Conservation (phyloP, 768 basidiomycete species). For the Scleroderma bovista region DNA sequence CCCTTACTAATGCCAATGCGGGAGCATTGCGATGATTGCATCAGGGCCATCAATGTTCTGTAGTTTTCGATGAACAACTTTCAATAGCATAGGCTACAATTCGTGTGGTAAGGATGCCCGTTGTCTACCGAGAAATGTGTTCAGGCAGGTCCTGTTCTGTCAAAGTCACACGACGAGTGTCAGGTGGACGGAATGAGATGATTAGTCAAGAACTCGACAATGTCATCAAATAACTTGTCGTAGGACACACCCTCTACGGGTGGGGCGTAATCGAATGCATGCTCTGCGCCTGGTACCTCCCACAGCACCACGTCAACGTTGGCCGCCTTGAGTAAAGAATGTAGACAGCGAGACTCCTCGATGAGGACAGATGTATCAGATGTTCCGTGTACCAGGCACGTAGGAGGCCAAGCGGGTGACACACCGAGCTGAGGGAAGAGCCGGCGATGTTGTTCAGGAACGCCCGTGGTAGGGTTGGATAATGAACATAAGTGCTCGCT, state of each 20-base stretch:
- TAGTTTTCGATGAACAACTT: too few species aligned
- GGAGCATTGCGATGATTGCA: too few species aligned
- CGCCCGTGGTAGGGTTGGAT: not conserved
- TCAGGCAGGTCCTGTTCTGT: too few species aligned
- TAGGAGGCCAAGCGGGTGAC: slow-evolving; percentile 38
- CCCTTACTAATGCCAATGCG: too few species aligned
- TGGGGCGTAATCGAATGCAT: slow-evolving; percentile 50
- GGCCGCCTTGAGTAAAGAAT: slow-evolving; percentile 28
- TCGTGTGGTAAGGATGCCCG: too few species aligned
- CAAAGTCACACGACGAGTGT: not conserved
- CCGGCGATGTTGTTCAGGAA: slow-evolving; percentile 28
- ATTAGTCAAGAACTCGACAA: slow-evolving; percentile 33
- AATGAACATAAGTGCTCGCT: slow-evolving; percentile 35
- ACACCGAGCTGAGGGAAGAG: slow-evolving; percentile 46
- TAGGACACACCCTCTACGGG: slow-evolving; percentile 36
- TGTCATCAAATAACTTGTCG: slow-evolving; percentile 32
- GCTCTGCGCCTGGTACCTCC: slow-evolving; percentile 41
- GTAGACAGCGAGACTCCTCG: slow-evolving; percentile 36
- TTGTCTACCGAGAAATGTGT: not conserved
- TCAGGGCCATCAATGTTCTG: too few species aligned
- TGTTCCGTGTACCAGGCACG: slow-evolving; percentile 43
- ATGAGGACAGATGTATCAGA: slow-evolving; percentile 42
- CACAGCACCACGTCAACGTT: slow-evolving; percentile 33
- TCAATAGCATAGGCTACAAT: too few species aligned
- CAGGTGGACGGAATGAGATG: slow-evolving; percentile 1